These are phyloP conservation scores for Aspergillus bridgeri DNA, from an alignment of 495 filamentous ascomycete species.

Conservation along the genomic window DNA sequence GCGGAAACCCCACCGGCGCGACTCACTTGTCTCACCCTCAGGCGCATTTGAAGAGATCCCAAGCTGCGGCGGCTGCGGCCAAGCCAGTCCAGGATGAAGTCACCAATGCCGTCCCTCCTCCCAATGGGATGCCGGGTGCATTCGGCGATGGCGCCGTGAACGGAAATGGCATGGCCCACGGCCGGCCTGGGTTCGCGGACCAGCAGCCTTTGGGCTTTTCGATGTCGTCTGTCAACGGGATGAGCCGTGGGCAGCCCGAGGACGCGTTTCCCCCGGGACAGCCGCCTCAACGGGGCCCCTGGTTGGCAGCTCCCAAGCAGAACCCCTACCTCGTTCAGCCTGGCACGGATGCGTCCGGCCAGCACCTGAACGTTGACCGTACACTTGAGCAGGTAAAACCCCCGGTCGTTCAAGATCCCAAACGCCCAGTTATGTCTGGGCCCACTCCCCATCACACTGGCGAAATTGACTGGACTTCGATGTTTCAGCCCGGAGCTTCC, in stretches of 20 bases:
- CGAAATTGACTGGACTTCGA: constrained; percentile 64
- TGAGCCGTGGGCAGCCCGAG: constrained; percentile 42
- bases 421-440: constrained; percentile 44
- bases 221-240: constrained; percentile 46
- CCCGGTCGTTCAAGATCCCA: constrained; percentile 40
- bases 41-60: constrained; percentile 76
- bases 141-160: constrained; percentile 46
- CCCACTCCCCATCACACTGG: constrained; percentile 39
- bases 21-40: constrained; percentile 90
- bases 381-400: constrained; percentile 49
- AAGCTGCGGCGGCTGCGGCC: constrained; percentile 55
- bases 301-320: constrained; percentile 47
- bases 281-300: constrained; percentile 39
- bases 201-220: constrained; percentile 46
- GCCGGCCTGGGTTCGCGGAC: constrained; percentile 39
- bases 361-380: constrained; percentile 50
- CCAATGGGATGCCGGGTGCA: constrained; percentile 45
- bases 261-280: constrained; percentile 39
- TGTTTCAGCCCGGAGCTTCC: constrained; percentile 67
- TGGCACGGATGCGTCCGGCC: constrained; percentile 39
- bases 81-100: constrained; percentile 49
- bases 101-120: constrained; percentile 41
- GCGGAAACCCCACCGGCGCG: constrained; percentile 89
- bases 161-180: constrained; percentile 40
- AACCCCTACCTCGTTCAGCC: constrained; percentile 48